A percentile compares a stretch with the other conserved stretches of the same genome.
phyloP scores from a whole-genome alignment of 2,329 filamentous ascomycete genomes.

The Hymenoscyphus fructigenus region DNA sequence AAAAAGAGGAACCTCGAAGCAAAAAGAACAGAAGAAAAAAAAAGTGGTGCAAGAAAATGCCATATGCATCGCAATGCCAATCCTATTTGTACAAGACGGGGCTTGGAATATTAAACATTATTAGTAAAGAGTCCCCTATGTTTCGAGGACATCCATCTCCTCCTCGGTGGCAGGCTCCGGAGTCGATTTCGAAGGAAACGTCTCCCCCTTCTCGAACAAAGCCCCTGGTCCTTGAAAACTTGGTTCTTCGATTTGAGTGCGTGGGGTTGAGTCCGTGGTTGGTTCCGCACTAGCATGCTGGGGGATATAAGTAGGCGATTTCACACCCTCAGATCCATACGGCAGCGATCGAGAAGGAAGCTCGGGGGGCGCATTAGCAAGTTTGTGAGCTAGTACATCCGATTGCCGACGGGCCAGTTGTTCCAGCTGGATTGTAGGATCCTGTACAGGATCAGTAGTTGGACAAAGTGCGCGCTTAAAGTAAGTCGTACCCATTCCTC shows the following conservation, averaged over 20 bases:
- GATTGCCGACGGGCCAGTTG: conserved; percentile 67
- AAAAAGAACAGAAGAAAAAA: neutral
- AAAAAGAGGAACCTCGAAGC: too few species aligned
- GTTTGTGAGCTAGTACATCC: conserved; percentile 56
- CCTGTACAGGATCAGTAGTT: conserved; percentile 48
- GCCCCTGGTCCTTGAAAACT: conserved; percentile 51
- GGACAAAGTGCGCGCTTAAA: conserved; percentile 43
- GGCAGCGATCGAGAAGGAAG: conserved; percentile 52
- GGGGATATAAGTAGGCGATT: conserved; percentile 47
- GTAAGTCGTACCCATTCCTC: conserved; percentile 86
- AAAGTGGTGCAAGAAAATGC: neutral
- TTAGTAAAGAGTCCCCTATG: conserved; percentile 17
- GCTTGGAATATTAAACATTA: conserved; percentile 20
- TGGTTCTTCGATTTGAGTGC: conserved; percentile 42
- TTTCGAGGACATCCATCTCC: conserved; percentile 36
- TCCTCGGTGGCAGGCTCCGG: conserved; percentile 33
- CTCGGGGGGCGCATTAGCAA: conserved; percentile 43
- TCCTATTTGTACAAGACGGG: conserved; percentile 21
- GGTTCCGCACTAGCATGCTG: conserved; percentile 32
- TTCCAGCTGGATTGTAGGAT: conserved; percentile 68
- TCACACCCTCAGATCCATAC: conserved; percentile 51
- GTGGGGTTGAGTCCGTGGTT: conserved; percentile 17
- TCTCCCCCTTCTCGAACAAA: conserved; percentile 53
- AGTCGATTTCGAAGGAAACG: conserved; percentile 41
- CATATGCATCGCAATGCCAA: neutral